Percentiles rank a stretch among this genome's conserved stretches.
Evolutionary conservation across 495 filamentous ascomycete genomes (phyloP).

Genomic region (Chaetomium tenue): DNA sequence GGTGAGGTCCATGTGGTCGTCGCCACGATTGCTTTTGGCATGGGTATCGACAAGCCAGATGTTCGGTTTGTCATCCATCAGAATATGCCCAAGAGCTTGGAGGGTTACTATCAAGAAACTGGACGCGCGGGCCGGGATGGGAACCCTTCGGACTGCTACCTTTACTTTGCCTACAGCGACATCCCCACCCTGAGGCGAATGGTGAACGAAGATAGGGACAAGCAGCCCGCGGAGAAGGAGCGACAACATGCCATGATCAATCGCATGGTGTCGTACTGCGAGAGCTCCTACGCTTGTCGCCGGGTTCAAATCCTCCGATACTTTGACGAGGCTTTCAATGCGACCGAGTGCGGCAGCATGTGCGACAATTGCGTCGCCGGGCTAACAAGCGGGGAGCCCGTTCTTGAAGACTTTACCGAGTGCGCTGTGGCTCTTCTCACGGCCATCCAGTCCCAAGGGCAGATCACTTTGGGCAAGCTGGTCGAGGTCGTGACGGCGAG

Average conservation of each 20-base stretch:
- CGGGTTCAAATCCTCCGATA: constrained; percentile 85
- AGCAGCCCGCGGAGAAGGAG: constrained; percentile 53
- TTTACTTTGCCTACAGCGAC: constrained; percentile 82
- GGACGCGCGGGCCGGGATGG: constrained; percentile 93
- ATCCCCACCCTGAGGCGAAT: constrained; percentile 60
- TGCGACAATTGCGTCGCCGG: constrained; percentile 88
- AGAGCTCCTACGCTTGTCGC: constrained; percentile 81
- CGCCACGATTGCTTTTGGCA: constrained; percentile 98
- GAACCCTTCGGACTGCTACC: constrained; percentile 78
- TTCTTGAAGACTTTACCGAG: constrained; percentile 70
- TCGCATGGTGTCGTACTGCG: constrained; percentile 79
- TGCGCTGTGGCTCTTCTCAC: constrained; percentile 65
- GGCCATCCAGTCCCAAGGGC: constrained; percentile 57
- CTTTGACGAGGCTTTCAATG: constrained; percentile 80
- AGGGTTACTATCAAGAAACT: constrained; percentile 98
- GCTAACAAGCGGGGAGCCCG: constrained; percentile 50
- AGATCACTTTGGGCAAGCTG: constrained; percentile 55
- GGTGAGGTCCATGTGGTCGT: constrained; percentile 84
- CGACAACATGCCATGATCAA: constrained; percentile 81
- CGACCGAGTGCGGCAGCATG: constrained; percentile 63
- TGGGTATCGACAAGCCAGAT: constrained; percentile 97
- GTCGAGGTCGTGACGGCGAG: constrained; percentile 47
- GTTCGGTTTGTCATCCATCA: constrained; percentile 95
- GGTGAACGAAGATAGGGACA: constrained; percentile 73
- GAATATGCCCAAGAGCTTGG: constrained; percentile 87